Conservation (phyloP, 2,329 filamentous ascomycete species). For the Dactylella cylindrospora region DNA sequence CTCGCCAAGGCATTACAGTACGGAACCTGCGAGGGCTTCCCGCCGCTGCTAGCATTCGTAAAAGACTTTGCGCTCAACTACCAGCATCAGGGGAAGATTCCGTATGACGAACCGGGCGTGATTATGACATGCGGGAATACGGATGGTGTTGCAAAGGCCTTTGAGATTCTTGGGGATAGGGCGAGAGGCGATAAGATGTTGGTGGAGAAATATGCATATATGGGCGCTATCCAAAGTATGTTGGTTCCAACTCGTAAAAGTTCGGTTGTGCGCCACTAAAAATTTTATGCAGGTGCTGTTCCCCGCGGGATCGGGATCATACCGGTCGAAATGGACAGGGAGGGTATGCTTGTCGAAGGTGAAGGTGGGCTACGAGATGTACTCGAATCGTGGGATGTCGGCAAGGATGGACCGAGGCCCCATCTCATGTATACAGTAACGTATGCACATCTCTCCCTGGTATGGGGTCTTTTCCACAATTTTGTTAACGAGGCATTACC, state of each 20-base stretch:
- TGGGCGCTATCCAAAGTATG: constrained; percentile 66
- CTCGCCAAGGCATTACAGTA: constrained; percentile 77
- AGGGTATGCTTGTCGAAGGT: constrained; percentile 76
- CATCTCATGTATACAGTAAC: constrained; percentile 88
- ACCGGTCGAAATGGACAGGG: constrained; percentile 72
- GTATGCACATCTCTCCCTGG: constrained; percentile 48
- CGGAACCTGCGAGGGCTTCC: constrained; percentile 78
- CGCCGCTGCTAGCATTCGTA: constrained; percentile 73
- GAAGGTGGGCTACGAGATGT: constrained; percentile 75
- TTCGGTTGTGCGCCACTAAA: neutral
- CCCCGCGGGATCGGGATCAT: constrained; percentile 73
- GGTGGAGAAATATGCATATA: constrained; percentile 78
- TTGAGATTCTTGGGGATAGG: constrained; percentile 73
- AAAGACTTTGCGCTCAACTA: constrained; percentile 74
- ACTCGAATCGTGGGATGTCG: constrained; percentile 76
- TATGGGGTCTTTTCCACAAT: neutral
- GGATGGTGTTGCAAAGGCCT: constrained; percentile 77
- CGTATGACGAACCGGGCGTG: constrained; percentile 59
- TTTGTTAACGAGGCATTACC: too few relatives aligned
- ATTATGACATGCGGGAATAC: constrained; percentile 79
- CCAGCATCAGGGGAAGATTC: constrained; percentile 72
- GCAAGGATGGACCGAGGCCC: constrained; percentile 68
- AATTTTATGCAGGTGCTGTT: constrained; percentile 53
- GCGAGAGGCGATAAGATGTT: constrained; percentile 73
- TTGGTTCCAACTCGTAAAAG: too few relatives aligned